These are phyloP conservation scores for Arabidopsis hybrid DNA, from an alignment of 441 rosid species.

Conservation along the genomic window DNA sequence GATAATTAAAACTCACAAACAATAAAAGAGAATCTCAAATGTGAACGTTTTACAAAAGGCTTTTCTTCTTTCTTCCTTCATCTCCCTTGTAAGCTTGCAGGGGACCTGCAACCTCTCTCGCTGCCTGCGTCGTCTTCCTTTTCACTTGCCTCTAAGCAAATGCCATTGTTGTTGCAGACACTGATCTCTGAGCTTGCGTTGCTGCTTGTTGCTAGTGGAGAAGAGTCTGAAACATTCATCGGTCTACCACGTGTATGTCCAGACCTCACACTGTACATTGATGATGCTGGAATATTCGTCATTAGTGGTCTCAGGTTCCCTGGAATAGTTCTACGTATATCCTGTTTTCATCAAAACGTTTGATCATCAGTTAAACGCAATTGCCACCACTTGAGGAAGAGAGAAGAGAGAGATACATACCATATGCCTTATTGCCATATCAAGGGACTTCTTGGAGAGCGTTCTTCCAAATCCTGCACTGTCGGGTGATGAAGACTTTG, in stretches of 20 bases:
- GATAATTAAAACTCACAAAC: conserved; percentile 35
- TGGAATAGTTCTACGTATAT: conserved; percentile 89
- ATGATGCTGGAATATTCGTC: conserved; percentile 97
- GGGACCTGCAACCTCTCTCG: conserved; percentile 76
- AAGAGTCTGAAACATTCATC: conserved; percentile 80
- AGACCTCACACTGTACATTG: conserved; percentile 96
- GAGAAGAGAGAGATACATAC: conserved; percentile 47
- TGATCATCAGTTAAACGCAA: conserved; percentile 23
- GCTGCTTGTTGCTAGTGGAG: conserved; percentile 96
- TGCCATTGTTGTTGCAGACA: conserved; percentile 77
- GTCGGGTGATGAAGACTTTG: conserved; percentile 90
- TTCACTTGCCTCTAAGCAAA: conserved; percentile 65
- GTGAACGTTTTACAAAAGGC: conserved; percentile 36
- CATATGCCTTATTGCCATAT: conserved; percentile 99
- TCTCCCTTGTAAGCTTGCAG: conserved; percentile 67
- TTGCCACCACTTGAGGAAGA: not conserved
- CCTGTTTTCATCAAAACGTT: conserved; percentile 54
- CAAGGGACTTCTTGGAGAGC: conserved; percentile 96
- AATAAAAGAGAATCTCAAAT: conserved; percentile 31
- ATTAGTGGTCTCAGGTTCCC: conserved; percentile 88
- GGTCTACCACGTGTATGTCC: conserved; percentile 77
- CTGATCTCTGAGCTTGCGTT: conserved; percentile 97
- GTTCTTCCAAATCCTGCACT: conserved; percentile 93
- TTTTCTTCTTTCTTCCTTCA: conserved; percentile 38
- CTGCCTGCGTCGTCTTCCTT: conserved; percentile 68